These are phyloP conservation scores for Penicillium palitans DNA, from an alignment of 2,329 filamentous ascomycete species.

Conservation along the genomic window DNA sequence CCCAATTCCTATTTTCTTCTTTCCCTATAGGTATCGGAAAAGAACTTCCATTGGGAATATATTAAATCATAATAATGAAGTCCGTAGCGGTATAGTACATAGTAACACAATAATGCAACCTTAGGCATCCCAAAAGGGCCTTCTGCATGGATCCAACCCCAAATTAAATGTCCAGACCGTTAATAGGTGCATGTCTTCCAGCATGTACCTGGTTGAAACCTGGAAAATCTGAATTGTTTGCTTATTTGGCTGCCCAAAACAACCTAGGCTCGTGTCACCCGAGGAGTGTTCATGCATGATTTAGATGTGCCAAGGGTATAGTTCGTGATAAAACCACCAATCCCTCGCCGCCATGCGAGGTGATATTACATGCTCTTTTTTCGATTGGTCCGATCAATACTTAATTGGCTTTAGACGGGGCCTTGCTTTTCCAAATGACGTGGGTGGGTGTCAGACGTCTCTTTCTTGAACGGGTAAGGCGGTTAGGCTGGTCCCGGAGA, in stretches of 20 bases:
- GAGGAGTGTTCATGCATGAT: neutral
- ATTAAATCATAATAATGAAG: neutral
- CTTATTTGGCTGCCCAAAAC: neutral
- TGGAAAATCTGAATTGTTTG: neutral
- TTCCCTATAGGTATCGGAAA: neutral
- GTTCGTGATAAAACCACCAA: slow-evolving; percentile 7
- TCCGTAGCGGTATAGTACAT: neutral
- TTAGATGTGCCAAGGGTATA: slow-evolving; percentile 1
- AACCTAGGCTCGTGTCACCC: neutral
- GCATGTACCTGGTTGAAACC: neutral
- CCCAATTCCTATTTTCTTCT: neutral
- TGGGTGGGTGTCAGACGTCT: neutral
- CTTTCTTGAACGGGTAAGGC: neutral
- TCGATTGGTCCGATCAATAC: neutral
- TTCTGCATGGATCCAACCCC: neutral
- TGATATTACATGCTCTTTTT: neutral
- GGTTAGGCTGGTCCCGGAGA: neutral
- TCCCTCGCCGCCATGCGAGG: neutral
- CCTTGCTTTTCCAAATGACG: neutral
- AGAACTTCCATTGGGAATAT: neutral
- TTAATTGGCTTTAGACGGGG: neutral
- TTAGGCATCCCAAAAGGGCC: neutral
- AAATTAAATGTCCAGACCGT: neutral
- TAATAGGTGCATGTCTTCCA: neutral
- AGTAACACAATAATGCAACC: neutral